A percentile compares a stretch with the other conserved stretches of the same genome.
These are phyloP conservation scores for Phytophthora nicotianae DNA, from an alignment of 352 stramenopile genomes.

Conservation along the genomic window DNA sequence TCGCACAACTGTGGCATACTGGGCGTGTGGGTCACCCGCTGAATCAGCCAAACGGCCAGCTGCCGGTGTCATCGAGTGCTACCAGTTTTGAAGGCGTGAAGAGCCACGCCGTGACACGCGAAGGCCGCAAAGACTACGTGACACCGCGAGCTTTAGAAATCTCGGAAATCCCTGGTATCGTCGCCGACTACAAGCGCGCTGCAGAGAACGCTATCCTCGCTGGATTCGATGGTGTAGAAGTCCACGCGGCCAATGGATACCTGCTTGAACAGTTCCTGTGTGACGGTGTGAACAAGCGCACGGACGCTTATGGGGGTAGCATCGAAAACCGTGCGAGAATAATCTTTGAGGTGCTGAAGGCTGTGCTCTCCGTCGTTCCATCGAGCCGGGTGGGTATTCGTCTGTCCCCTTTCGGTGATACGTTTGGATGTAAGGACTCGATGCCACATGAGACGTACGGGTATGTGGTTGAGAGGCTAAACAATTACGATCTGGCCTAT, in stretches of 20 bases:
- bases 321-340: slow-evolving; percentile 78
- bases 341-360: slow-evolving; percentile 68
- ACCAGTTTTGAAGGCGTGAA: slow-evolving; percentile 7
- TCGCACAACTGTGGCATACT: slow-evolving; percentile 24
- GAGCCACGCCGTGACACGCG: slow-evolving; percentile 12
- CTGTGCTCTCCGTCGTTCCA: slow-evolving; percentile 21
- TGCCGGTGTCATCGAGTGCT: slow-evolving; percentile 21
- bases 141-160: slow-evolving; percentile 59
- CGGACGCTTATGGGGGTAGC: slow-evolving; percentile 78
- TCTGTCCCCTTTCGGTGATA: slow-evolving; percentile 37
- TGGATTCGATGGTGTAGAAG: slow-evolving; percentile 91
- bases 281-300: slow-evolving; percentile 71
- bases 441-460: slow-evolving; percentile 40
- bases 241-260: slow-evolving; percentile 91
- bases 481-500: slow-evolving; percentile 45
- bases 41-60: slow-evolving; percentile 21
- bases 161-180: slow-evolving; percentile 66
- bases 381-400: slow-evolving; percentile 32
- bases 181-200: too few species aligned
- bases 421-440: slow-evolving; percentile 39
- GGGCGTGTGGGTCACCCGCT: slow-evolving; percentile 22
- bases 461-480: slow-evolving; percentile 38
- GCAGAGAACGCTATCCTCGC: slow-evolving; percentile 68
- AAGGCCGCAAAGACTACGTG: slow-evolving; percentile 41
- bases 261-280: too few species aligned